phyloP scores from a whole-genome alignment of 208 protist genomes.

The Endotrypanum monterogeii region DNA sequence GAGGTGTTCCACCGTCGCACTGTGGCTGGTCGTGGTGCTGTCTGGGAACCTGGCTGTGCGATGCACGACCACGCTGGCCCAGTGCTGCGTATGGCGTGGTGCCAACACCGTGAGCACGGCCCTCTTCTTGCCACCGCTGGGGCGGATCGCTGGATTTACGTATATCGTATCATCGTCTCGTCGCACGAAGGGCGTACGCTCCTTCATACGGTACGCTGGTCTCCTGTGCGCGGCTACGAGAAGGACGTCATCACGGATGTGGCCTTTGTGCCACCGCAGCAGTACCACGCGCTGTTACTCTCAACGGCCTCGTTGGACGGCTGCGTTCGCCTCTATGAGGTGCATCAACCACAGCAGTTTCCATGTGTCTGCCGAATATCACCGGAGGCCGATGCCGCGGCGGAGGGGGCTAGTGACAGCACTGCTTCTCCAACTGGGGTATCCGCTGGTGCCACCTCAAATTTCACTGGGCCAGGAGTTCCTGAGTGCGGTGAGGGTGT shows the following conservation, averaged over 20 bases:
- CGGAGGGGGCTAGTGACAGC: constrained; percentile 21
- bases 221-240: constrained; percentile 75
- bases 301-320: constrained; percentile 89
- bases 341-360: constrained; percentile 73
- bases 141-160: constrained; percentile 84
- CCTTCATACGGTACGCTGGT: constrained; percentile 56
- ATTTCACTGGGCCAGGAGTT: background rate
- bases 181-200: constrained; percentile 53
- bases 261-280: constrained; percentile 82
- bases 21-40: constrained; percentile 15
- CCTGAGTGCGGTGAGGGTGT: background rate
- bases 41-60: constrained; percentile 69
- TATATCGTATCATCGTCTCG: constrained; percentile 79
- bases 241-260: constrained; percentile 91
- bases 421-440: constrained; percentile 5
- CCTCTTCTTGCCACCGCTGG: constrained; percentile 81
- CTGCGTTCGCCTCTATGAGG: constrained; percentile 86
- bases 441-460: background rate
- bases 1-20: constrained; percentile 72
- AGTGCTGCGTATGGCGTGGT: constrained; percentile 84
- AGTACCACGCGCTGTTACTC: constrained; percentile 77
- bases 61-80: constrained; percentile 80
- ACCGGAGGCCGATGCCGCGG: constrained; percentile 47
- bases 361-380: constrained; percentile 66
- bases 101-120: constrained; percentile 78